Base-by-base conservation (phyloP, 2,329 filamentous ascomycete genomes). In the Eutypella sp. region DNA sequence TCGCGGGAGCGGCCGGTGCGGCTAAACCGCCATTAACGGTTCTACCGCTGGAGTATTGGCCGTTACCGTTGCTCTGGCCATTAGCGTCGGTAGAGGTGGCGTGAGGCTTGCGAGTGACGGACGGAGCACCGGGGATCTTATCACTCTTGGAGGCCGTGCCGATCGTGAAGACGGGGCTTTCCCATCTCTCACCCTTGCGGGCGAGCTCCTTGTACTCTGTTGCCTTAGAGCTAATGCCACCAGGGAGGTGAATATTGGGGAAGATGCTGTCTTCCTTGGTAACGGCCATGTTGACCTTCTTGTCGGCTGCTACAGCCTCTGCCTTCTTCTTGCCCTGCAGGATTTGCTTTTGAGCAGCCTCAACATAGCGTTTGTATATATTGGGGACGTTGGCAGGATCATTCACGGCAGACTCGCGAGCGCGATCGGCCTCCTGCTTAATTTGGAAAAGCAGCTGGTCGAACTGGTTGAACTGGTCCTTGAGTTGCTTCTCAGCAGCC, bases 151-250 rank as follows among this genome's bases (percentile, higher is more conserved):
- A 74, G 10, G 91, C 90, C 37, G 72, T 78, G 40, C 93, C 92
- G 57, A 97, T 85, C 49, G 82, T 85, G 74, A 99, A 99, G 60
- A 99, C 82, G 9, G 92, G 89, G 50, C 87, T 95, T 75, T 96
- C 86, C 93, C 93, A 99, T 67, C 83, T 85, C 46, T 96, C 87
- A 43, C 93, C 93, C 80, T 93, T 89, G 55, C 74, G 75, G 8
- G 92, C 89, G 47, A 96, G 77, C 19, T 96, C 82, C 71, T 83
- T 89, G 78, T 95, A 97, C 68, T 96, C 89, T 20, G 89, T 95
- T 9, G 92, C 91, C 80, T 96, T 96, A 72, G 82, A 84, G 57
- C 87, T 93, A 65, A 96, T 92, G 45, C 90, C 91, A 25, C 87
- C 87, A 22, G 91, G 90, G 5, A 99, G 76, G 47, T 84, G 78